A percentile compares a stretch with the other conserved stretches of the same genome.
These are phyloP conservation scores for Magnaporthales sp. DNA, from an alignment of 2,329 filamentous ascomycete genomes.

Conservation along the genomic window DNA sequence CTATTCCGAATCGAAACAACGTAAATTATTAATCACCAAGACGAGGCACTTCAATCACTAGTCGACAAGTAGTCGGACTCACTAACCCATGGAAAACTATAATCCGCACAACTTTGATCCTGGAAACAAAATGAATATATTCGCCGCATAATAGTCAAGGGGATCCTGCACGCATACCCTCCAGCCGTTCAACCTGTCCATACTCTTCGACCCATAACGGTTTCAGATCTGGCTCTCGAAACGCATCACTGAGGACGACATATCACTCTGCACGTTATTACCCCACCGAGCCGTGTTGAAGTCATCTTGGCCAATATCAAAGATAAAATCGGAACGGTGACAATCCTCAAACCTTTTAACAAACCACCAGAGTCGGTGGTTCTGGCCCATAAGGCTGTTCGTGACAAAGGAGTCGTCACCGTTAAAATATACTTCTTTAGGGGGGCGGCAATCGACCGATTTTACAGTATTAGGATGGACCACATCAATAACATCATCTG, in stretches of 20 bases:
- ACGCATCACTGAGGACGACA: background rate
- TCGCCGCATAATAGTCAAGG: background rate
- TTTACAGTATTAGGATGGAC: constrained; percentile 39
- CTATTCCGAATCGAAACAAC: too few relatives aligned
- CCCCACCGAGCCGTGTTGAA: background rate
- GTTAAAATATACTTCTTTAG: constrained; percentile 48
- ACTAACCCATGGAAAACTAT: too few relatives aligned
- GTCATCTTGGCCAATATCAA: constrained; percentile 21
- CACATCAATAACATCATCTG: constrained; percentile 39
- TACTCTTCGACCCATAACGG: background rate
- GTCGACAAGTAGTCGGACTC: too few relatives aligned
- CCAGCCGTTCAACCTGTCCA: background rate
- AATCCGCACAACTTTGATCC: background rate
- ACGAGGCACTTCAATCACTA: too few relatives aligned
- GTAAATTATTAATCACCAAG: too few relatives aligned
- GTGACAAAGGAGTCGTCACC: constrained; percentile 25
- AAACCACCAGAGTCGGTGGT: constrained; percentile 27
- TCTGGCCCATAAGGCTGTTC: constrained; percentile 23
- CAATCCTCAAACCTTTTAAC: constrained; percentile 30
- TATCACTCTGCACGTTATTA: background rate
- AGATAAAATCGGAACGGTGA: constrained; percentile 26
- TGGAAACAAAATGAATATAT: background rate
- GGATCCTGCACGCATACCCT: background rate
- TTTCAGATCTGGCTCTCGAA: background rate
- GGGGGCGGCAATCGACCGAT: constrained; percentile 20